Conservation (phyloP, 768 basidiomycete species). For the Lactifluus piperatus region DNA sequence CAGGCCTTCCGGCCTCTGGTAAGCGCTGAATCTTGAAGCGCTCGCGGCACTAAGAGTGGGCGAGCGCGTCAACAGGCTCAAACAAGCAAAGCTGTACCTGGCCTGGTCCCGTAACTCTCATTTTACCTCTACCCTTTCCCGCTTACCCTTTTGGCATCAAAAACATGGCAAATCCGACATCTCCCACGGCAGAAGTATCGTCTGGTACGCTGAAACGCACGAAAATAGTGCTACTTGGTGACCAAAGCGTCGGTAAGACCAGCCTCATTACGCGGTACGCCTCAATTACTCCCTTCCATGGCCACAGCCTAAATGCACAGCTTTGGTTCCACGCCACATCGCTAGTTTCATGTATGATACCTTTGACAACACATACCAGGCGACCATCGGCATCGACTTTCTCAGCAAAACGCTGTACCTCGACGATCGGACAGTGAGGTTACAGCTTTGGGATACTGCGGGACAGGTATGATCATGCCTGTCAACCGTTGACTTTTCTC, state of each 20-base stretch:
- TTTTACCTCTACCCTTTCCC: background rate
- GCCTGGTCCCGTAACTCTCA: no score
- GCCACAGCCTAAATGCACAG: background rate
- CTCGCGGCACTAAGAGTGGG: background rate
- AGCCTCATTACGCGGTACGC: slow-evolving; percentile 89
- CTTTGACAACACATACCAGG: slow-evolving; percentile 98
- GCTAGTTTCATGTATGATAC: slow-evolving; percentile 97
- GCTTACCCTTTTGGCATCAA: background rate
- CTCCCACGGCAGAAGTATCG: slow-evolving; percentile 77
- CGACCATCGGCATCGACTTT: slow-evolving; percentile 98
- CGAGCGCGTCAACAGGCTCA: background rate
- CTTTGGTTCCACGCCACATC: background rate
- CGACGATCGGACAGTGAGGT: slow-evolving; percentile 93
- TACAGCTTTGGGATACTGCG: slow-evolving; percentile 99
- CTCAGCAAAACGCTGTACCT: slow-evolving; percentile 99
- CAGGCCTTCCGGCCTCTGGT: background rate
- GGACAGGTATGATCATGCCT: slow-evolving; percentile 54
- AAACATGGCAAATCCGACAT: slow-evolving; percentile 44
- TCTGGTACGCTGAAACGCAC: slow-evolving; percentile 88
- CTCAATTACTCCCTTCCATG: slow-evolving; percentile 9
- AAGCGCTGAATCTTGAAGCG: background rate
- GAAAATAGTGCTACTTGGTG: slow-evolving; percentile 92
- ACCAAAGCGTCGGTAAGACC: slow-evolving; percentile 98
- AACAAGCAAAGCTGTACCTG: slow-evolving; percentile 2
- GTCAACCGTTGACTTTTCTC: background rate